phyloP scores from a whole-genome alignment of 495 filamentous ascomycete genomes.

The Xylaria venustula region DNA sequence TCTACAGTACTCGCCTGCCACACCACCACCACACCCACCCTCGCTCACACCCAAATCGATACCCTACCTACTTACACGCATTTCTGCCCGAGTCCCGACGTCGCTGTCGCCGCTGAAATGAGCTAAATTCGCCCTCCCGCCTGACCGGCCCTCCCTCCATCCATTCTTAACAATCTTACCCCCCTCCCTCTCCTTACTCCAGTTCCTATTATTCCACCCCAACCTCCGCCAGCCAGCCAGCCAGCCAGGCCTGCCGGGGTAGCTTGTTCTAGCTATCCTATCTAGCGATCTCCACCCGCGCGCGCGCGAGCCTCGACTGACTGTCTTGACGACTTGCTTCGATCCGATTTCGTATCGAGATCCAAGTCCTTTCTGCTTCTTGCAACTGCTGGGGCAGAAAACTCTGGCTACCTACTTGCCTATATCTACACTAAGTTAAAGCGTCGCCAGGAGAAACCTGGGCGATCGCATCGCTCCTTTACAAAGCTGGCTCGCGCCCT shows the following conservation, averaged over 20 bases:
- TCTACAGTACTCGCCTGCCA: no score
- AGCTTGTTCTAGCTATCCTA: constrained; percentile 3
- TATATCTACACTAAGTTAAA: no score
- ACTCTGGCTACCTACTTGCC: constrained; percentile 7
- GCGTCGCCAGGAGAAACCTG: not conserved
- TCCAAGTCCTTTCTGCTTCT: not conserved
- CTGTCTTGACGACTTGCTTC: not conserved
- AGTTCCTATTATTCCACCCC: not conserved
- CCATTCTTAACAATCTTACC: not conserved
- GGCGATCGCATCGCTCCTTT: constrained; percentile 6
- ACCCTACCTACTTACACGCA: constrained; percentile 12
- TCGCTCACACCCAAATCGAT: constrained; percentile 11
- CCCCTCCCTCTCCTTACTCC: constrained; percentile 2
- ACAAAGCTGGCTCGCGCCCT: constrained; percentile 20
- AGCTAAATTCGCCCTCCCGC: constrained; percentile 15
- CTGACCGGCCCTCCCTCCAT: constrained; percentile 13
- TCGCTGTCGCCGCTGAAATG: constrained; percentile 12
- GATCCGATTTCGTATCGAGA: not conserved
- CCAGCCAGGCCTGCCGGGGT: constrained; percentile 9
- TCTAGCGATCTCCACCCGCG: constrained; percentile 4
- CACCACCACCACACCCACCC: constrained; percentile 3
- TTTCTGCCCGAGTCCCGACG: constrained; percentile 15
- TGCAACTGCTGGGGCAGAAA: not conserved
- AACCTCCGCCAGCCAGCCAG: constrained; percentile 6
- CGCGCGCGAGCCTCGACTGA: constrained; percentile 4